Conservation (phyloP, 139 green algal genomes). For the Klebsormidium nitens region DNA sequence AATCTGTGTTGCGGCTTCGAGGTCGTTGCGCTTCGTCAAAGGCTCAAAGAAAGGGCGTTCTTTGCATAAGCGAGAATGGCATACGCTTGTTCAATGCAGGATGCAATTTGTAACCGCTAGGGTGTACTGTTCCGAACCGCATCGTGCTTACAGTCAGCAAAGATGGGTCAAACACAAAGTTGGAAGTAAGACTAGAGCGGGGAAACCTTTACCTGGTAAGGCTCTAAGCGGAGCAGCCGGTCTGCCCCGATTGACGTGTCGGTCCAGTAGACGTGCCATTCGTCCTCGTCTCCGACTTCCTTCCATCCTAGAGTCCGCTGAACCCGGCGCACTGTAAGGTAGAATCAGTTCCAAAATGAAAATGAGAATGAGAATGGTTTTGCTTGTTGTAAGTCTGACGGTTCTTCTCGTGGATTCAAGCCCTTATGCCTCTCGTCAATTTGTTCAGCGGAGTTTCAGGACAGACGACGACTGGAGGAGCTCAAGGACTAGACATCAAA, state of each 20-base stretch:
- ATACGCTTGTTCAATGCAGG: background rate
- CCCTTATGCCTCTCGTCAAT: no score
- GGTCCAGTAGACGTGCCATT: constrained; percentile 66
- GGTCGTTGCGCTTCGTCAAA: no score
- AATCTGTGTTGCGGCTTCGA: no score
- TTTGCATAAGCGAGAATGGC: background rate
- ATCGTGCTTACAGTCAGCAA: background rate
- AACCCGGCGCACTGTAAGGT: no score
- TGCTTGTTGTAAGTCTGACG: no score
- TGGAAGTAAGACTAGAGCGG: no score
- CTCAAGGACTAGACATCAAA: no score
- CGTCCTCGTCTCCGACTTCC: constrained; percentile 59
- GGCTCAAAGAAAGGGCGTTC: background rate
- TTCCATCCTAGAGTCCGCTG: constrained; percentile 64
- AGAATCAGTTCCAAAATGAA: no score
- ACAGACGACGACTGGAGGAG: no score
- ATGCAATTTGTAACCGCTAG: background rate
- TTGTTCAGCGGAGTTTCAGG: no score
- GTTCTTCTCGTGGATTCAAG: no score
- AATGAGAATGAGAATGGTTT: no score
- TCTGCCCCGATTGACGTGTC: constrained; percentile 67
- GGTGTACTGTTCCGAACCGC: background rate
- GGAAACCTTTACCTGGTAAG: constrained; percentile 54
- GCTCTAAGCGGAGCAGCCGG: constrained; percentile 54
- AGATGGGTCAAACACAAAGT: background rate